These are phyloP conservation scores for Olyra latifolia DNA, from an alignment of 176 grass and related monocot species.

Conservation along the genomic window DNA sequence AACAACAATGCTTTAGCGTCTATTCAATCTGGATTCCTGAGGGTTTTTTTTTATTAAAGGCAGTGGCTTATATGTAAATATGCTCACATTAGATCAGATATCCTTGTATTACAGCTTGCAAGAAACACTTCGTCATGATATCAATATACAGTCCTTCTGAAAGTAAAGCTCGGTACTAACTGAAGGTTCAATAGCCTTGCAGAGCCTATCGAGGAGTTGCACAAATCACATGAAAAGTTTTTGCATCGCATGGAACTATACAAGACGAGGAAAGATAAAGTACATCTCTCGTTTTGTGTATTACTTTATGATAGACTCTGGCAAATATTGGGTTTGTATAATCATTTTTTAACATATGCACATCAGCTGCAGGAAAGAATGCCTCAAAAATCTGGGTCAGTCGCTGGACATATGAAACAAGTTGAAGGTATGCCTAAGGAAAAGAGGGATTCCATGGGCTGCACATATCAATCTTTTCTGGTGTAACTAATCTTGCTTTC, in stretches of 20 bases:
- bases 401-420: constrained; percentile 37
- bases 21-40: not conserved
- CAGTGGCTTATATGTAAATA: not conserved
- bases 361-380: constrained; percentile 52
- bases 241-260: constrained; percentile 56
- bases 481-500: not conserved
- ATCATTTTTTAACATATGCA: constrained; percentile 5
- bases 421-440: constrained; percentile 20
- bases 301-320: not conserved
- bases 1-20: not conserved
- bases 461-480: not conserved
- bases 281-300: constrained; percentile 33
- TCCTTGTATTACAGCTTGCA: not conserved
- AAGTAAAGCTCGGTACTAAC: constrained; percentile 28
- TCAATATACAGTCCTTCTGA: not conserved
- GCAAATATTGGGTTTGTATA: constrained; percentile 9
- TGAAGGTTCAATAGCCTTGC: constrained; percentile 59
- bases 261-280: constrained; percentile 72
- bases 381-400: constrained; percentile 29
- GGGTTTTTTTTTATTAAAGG: not conserved
- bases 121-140: not conserved
- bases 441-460: not conserved
- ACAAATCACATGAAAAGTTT: constrained; percentile 79
- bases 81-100: not conserved
- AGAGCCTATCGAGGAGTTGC: constrained; percentile 77